Evolutionary conservation across 805 yeast genomes (phyloP), one percentile per base, ranked within the genome.

Genomic region (Komagataella mondaviorum): DNA sequence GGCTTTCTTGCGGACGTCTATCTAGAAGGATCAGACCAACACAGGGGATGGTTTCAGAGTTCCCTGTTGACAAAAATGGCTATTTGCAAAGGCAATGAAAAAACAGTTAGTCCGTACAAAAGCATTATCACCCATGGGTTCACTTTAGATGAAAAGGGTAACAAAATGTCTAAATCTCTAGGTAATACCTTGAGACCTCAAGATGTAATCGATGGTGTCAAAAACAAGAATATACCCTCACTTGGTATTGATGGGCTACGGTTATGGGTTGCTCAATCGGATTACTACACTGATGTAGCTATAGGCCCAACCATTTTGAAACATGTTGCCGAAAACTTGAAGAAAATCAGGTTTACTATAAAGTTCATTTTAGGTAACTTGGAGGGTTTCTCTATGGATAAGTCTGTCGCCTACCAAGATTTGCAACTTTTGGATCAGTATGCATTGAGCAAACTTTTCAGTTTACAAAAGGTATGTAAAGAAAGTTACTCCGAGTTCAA

Each of bases 21-120:
- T 61, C 65, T 91, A 12, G 99, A 93, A 70, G 99, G 99, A 2
- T 80, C 90, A n/a, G 99, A 93, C 62, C 99, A 93, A 65, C 99
- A 93, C 62, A 77, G 99, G 54, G 99, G 99, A 1, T 93, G 99
- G 99, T 93, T 93, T 64, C 99, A 93, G 69, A 87, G 96, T 36
- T 88, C 96, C 1, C 68, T 93, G 23, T 69, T 93, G 53, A 89
- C 95, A 22, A 85, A 81, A 60, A 76, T 88, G 20, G 85, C 85
- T 3, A 7, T 20, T 8, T 10, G 23, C 8, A 20, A 14, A 14
- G 43, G 8, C 18, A 20, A 39, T 6, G 54, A 51, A 2, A 51
- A 54, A 4, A 51, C 53, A 6, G 60, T 65, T 8, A 50, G 66
- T 57, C 98, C 99, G 0, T 93, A 77, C 65, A 76, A 75, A 54